phyloP scores from a whole-genome alignment of 2,329 filamentous ascomycete species.

The Tolypocladium cylindrosporum region DNA sequence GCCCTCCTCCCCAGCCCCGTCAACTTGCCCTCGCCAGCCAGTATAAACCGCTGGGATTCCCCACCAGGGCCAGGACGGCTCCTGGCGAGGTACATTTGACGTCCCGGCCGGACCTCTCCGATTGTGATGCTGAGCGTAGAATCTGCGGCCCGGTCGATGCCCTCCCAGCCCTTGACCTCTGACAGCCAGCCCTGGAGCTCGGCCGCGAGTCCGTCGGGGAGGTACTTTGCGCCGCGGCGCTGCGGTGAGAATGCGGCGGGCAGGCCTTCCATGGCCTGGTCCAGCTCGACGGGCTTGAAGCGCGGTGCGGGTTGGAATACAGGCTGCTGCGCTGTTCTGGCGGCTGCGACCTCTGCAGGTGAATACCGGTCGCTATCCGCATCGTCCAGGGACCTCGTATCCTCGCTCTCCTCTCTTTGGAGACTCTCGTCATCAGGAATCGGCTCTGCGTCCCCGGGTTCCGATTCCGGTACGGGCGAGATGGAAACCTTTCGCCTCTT shows the following conservation, averaged over 20 bases:
- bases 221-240: conserved; percentile 23
- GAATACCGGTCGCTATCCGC: background rate
- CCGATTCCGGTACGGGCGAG: conserved; percentile 12
- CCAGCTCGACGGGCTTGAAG: conserved; percentile 23
- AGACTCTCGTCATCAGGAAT: background rate
- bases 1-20: conserved; percentile 22
- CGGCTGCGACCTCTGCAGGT: background rate
- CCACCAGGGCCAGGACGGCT: conserved; percentile 5
- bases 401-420: background rate
- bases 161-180: conserved; percentile 26
- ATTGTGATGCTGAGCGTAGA: conserved; percentile 16
- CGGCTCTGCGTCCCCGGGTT: background rate
- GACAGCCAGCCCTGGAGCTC: conserved; percentile 30
- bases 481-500: conserved; percentile 9
- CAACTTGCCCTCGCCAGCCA: conserved; percentile 27
- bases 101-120: conserved; percentile 18
- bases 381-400: background rate
- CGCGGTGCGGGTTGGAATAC: conserved; percentile 28
- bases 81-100: conserved; percentile 23
- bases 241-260: conserved; percentile 25
- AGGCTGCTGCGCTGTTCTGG: conserved; percentile 18
- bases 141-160: conserved; percentile 2
- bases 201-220: conserved; percentile 26
- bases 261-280: conserved; percentile 10
- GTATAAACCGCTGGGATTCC: conserved; percentile 15